Evolutionary conservation across 495 filamentous ascomycete species (phyloP), one percentile per base, ranked within the genome.

Genomic region (Aspergillus sclerotiicarbonarius): DNA sequence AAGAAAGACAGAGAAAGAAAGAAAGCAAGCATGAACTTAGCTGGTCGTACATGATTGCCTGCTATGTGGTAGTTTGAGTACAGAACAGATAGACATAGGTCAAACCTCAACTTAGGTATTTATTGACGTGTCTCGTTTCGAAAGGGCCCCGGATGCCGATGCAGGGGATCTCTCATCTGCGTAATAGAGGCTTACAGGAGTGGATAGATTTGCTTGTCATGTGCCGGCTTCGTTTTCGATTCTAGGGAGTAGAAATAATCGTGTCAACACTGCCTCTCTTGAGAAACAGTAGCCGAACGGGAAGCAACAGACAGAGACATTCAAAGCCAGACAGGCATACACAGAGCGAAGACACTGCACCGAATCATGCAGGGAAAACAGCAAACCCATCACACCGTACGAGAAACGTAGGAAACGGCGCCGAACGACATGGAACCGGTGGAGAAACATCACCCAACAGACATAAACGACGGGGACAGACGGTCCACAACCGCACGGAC

Each of bases 321-420:
- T 13, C 8, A 41, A 13, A 41, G 10, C 5, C 13, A 41, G 5
- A 41, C 8, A 13, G 13, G 37, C 13, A 41, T 1, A n/a, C 37
- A 41, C 37, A 41, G 37, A 41, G 37, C 9, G 13, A 33, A 16
- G 21, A 30, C 13, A 33, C 53, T n/a, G 49, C 18, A 43, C 33
- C 35, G 31, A 35, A 58, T 5, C 56, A 58, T 58, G 49, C 43
- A 53, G 56, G 39, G 25, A 32, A 57, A 10, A 25, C 4, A 29
- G 4, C 16, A 20, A 37, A 21, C 32, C 31, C 19, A 52, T 52
- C 50, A 52, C 18, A 52, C 32, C 9, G 21, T 39, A 39, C 15
- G 30, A 52, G 13, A n/a, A 12, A 41, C 5, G 13, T 13, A 41
- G 37, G 13, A 6, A n/a, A 15, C 2, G 37, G 37, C 33, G 33